phyloP scores from a whole-genome alignment of 164 flowering plant species.

The Hamamelis virginiana region DNA sequence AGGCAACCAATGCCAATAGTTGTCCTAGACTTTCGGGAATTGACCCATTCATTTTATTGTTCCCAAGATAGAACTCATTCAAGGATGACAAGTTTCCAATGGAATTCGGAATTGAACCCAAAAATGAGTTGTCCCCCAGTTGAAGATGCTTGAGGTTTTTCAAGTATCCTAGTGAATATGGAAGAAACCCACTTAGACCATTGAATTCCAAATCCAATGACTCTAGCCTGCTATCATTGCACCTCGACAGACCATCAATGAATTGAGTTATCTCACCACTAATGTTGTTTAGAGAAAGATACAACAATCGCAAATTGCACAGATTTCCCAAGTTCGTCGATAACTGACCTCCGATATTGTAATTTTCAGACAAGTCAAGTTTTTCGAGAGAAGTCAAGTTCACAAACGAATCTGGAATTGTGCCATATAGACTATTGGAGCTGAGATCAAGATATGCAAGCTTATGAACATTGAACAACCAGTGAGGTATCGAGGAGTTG shows the following conservation, averaged over 20 bases:
- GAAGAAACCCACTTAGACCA: background rate
- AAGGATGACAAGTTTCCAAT: slow-evolving; percentile 4
- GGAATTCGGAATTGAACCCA: slow-evolving; percentile 6
- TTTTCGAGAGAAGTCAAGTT: slow-evolving; percentile 1
- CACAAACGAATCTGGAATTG: slow-evolving; percentile 9
- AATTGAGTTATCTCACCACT: slow-evolving; percentile 1
- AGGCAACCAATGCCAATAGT: slow-evolving; percentile 4
- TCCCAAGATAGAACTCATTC: background rate
- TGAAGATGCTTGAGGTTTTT: background rate
- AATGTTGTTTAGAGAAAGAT: background rate
- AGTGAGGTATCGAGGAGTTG: background rate
- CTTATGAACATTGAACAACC: slow-evolving; percentile 4
- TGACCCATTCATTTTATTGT: slow-evolving; percentile 14
- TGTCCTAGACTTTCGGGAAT: slow-evolving; percentile 18
- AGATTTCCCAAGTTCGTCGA: slow-evolving; percentile 4
- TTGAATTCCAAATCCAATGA: background rate
- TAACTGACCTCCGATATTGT: background rate
- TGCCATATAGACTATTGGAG: slow-evolving; percentile 1
- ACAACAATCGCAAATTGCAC: background rate
- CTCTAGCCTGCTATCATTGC: slow-evolving; percentile 4
- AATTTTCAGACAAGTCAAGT: slow-evolving; percentile 6
- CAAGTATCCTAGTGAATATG: slow-evolving; percentile 3
- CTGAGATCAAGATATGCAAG: slow-evolving; percentile 11
- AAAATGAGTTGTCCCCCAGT: background rate
- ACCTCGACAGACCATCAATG: slow-evolving; percentile 1